Percentiles rank a stretch among this genome's conserved stretches.
Conservation (phyloP, 441 rosid species). For the Corymbia calophylla region DNA sequence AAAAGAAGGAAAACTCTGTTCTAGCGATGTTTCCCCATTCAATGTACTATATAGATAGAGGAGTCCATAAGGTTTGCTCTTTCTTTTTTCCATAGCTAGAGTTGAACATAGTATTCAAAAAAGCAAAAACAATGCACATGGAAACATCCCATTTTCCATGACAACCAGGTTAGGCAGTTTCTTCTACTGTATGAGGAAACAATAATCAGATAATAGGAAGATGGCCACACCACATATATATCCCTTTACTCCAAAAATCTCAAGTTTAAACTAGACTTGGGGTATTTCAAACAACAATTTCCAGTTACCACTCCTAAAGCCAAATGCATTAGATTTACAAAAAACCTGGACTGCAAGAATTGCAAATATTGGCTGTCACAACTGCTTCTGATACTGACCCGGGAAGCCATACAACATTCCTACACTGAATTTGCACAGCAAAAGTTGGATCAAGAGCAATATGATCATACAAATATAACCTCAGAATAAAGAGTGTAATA, state of each 20-base stretch:
- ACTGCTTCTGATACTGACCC: constrained; percentile 84
- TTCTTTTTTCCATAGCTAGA: neutral
- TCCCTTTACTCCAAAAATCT: neutral
- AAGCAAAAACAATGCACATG: neutral
- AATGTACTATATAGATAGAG: neutral
- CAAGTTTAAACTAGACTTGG: neutral
- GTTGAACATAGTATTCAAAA: neutral
- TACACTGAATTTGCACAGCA: constrained; percentile 45
- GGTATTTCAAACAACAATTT: neutral
- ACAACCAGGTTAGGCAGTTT: neutral
- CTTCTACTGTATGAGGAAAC: neutral
- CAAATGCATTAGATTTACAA: neutral
- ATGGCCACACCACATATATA: neutral
- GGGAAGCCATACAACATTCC: constrained; percentile 96
- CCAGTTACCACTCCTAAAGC: neutral
- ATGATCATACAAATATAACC: neutral
- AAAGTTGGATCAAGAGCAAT: neutral
- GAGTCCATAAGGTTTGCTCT: neutral
- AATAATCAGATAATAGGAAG: neutral
- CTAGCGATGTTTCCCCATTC: neutral
- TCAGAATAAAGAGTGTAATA: neutral
- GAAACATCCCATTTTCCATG: neutral
- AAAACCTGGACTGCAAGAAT: constrained; percentile 80
- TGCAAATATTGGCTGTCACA: constrained; percentile 68
- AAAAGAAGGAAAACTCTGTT: neutral